These are phyloP conservation scores for Sordariomycetes sp. DNA, from an alignment of 2,329 filamentous ascomycete species.

Conservation along the genomic window DNA sequence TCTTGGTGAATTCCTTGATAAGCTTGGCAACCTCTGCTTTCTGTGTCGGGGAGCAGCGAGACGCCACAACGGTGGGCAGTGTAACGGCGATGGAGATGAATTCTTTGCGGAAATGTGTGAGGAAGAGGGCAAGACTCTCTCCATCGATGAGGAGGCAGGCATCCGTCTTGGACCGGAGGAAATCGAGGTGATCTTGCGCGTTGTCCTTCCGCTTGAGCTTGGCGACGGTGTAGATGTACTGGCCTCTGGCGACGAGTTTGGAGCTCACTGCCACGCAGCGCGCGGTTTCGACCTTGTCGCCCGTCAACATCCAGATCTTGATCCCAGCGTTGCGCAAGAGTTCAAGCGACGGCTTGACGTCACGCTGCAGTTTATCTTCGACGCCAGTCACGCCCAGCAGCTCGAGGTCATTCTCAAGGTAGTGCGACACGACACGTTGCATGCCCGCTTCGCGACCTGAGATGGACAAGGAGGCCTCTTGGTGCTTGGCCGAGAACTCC, in stretches of 20 bases:
- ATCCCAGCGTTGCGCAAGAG: conserved; percentile 93
- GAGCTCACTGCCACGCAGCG: conserved; percentile 92
- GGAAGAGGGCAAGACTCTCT: conserved; percentile 75
- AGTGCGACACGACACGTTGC: conserved; percentile 68
- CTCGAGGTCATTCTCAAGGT: conserved; percentile 82
- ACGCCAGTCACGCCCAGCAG: conserved; percentile 95
- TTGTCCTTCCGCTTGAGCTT: conserved; percentile 76
- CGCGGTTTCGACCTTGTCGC: conserved; percentile 96
- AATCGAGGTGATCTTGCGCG: conserved; percentile 81
- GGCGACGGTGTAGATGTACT: conserved; percentile 90
- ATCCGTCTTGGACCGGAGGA: conserved; percentile 80
- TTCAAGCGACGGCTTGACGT: conserved; percentile 93
- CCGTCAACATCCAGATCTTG: conserved; percentile 99
- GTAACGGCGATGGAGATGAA: conserved; percentile 85
- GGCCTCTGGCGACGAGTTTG: conserved; percentile 85
- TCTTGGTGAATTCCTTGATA: conserved; percentile 86
- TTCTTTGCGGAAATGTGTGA: conserved; percentile 71
- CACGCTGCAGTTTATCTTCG: conserved; percentile 90
- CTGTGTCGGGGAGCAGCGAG: conserved; percentile 91
- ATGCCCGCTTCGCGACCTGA: conserved; percentile 73
- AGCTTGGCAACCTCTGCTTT: conserved; percentile 90
- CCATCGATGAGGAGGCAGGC: conserved; percentile 88
- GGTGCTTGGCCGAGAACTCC: conserved; percentile 67
- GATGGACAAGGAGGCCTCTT: conserved; percentile 72
- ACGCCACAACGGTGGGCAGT: conserved; percentile 87